These are phyloP conservation scores for Abelmoschus esculentus DNA, from an alignment of 345 rosid species.

Conservation along the genomic window DNA sequence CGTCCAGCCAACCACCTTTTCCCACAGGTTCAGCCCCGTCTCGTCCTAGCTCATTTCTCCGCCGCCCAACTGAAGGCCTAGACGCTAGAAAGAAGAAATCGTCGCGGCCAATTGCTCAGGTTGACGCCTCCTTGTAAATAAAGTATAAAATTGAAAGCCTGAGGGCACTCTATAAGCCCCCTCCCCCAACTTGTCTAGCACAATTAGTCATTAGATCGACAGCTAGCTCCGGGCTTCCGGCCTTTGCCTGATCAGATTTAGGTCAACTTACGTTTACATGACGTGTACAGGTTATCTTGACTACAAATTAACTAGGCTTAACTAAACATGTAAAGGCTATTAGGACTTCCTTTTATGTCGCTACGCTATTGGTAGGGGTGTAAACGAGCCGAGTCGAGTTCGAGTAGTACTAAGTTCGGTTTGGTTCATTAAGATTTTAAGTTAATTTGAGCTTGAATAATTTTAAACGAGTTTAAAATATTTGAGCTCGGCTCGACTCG, in stretches of 20 bases:
- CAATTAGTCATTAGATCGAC: too few species aligned
- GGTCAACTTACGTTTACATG: conserved; percentile 15
- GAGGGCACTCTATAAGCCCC: neutral
- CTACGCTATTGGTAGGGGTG: too few species aligned
- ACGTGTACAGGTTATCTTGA: too few species aligned
- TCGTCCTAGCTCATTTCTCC: neutral
- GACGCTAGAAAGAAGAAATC: neutral
- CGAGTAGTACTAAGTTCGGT: too few species aligned
- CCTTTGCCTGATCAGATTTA: neutral
- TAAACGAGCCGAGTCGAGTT: too few species aligned
- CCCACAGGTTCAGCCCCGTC: neutral
- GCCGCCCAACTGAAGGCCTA: neutral
- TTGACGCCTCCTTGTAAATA: conserved; percentile 3
- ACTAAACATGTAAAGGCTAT: too few species aligned
- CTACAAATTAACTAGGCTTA: too few species aligned
- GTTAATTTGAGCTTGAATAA: too few species aligned
- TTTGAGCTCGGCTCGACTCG: too few species aligned
- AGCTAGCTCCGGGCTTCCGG: neutral
- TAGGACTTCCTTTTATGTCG: too few species aligned
- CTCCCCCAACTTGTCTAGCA: neutral
- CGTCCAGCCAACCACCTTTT: neutral
- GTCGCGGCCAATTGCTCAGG: conserved; percentile 2
- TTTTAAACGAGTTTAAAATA: too few species aligned
- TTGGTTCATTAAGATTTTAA: too few species aligned
- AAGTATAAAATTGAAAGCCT: neutral